These are phyloP conservation scores for Hyphopichia khmerensis DNA, from an alignment of 1,139 yeast genomes.

Conservation along the genomic window DNA sequence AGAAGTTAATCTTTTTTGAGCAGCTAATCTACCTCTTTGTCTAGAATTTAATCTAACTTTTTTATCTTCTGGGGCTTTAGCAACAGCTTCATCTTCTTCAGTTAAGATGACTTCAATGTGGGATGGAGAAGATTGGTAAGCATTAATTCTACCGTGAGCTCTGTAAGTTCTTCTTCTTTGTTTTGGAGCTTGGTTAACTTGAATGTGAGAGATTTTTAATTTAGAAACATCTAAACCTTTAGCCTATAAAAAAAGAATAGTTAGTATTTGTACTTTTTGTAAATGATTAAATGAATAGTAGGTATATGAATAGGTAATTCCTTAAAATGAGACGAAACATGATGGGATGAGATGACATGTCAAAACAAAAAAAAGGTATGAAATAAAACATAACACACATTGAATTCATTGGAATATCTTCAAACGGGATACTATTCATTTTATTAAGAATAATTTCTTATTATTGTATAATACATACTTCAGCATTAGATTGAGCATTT, in stretches of 20 bases:
- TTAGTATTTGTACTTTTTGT: conserved; percentile 7
- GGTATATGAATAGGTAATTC: too few species aligned
- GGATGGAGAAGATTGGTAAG: conserved; percentile 97
- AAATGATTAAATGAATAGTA: too few species aligned
- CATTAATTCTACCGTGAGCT: conserved; percentile 99
- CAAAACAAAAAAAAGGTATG: too few species aligned
- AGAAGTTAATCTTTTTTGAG: conserved; percentile 65
- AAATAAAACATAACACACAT: too few species aligned
- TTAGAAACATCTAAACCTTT: conserved; percentile 96
- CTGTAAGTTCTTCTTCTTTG: conserved; percentile 99
- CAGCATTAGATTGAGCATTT: conserved; percentile 99
- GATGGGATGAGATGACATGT: too few species aligned
- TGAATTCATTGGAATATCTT: too few species aligned
- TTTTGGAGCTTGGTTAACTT: conserved; percentile 99
- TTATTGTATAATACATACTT: conserved; percentile 39
- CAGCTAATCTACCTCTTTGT: conserved; percentile 90
- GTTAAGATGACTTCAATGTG: conserved; percentile 97
- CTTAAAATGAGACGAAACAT: too few species aligned
- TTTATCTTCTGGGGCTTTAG: conserved; percentile 86
- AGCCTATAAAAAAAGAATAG: conserved; percentile 37
- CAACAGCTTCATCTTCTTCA: conserved; percentile 93
- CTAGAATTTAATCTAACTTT: conserved; percentile 81
- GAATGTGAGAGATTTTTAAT: conserved; percentile 95
- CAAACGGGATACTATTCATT: too few species aligned
- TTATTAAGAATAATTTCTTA: neutral